Percentiles rank a stretch among this genome's conserved stretches.
Evolutionary conservation across 306 rosid species (phyloP).

Genomic region (Inga leiocalycina): DNA sequence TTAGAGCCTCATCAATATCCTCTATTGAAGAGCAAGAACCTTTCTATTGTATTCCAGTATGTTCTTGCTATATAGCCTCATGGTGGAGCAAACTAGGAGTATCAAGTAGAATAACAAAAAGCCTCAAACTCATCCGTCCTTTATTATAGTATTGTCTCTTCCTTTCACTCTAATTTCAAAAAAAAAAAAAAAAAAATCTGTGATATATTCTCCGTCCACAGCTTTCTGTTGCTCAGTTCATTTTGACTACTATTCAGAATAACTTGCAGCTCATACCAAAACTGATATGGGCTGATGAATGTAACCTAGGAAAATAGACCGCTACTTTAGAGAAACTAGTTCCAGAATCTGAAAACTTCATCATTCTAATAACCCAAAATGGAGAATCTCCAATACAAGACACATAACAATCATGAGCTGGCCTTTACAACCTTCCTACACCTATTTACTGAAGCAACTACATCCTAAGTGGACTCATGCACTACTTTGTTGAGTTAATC

Average conservation of each 20-base stretch:
- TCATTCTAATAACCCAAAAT: background rate
- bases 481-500: background rate
- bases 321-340: background rate
- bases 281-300: background rate
- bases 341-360: background rate
- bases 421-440: too few relatives aligned
- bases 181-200: background rate
- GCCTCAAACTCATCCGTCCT: conserved; percentile 8
- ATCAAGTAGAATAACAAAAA: background rate
- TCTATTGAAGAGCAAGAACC: background rate
- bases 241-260: background rate
- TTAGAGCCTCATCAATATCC: background rate
- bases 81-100: background rate
- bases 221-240: background rate
- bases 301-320: background rate
- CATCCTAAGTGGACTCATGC: background rate
- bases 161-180: background rate
- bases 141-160: background rate
- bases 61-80: background rate
- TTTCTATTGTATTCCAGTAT: background rate
- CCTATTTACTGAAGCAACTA: background rate
- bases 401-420: background rate
- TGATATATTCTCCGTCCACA: background rate
- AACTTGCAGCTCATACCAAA: conserved; percentile 9
- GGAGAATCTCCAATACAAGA: background rate